Conservation (phyloP, 129 eudicot species). For the Mikania micrantha region DNA sequence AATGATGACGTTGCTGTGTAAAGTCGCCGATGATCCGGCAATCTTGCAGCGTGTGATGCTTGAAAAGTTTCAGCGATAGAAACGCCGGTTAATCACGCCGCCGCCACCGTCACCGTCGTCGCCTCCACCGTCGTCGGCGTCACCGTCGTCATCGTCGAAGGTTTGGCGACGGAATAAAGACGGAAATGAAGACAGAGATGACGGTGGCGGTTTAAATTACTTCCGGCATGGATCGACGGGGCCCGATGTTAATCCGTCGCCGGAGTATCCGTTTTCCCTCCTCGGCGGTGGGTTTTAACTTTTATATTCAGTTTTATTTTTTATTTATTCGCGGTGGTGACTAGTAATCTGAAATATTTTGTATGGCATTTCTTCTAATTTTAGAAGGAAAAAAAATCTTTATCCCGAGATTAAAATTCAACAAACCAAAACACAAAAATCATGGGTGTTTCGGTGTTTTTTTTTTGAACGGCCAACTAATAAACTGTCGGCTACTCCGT, state of each 20-base stretch:
- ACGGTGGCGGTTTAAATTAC: not conserved
- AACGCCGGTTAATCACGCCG: conserved; percentile 20
- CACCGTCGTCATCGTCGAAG: conserved; percentile 26
- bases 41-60: conserved; percentile 49
- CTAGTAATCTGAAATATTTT: not conserved
- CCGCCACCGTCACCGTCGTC: conserved; percentile 7
- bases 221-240: conserved; percentile 23
- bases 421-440: too few relatives aligned
- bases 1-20: conserved; percentile 72
- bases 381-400: too few relatives aligned
- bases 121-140: conserved; percentile 14
- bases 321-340: not conserved
- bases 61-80: conserved; percentile 38
- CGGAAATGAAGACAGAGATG: not conserved
- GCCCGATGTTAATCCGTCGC: conserved; percentile 29
- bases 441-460: too few relatives aligned
- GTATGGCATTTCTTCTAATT: too few relatives aligned
- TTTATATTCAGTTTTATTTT: conserved; percentile 29
- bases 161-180: conserved; percentile 29
- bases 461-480: too few relatives aligned
- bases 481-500: too few relatives aligned
- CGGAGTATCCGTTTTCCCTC: conserved; percentile 73
- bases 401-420: too few relatives aligned
- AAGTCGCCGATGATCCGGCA: conserved; percentile 77
- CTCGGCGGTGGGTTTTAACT: conserved; percentile 71